Evolutionary conservation across 208 protist species (phyloP), one percentile per base, ranked within the genome.

Genomic region (Crithidia thermophila): DNA sequence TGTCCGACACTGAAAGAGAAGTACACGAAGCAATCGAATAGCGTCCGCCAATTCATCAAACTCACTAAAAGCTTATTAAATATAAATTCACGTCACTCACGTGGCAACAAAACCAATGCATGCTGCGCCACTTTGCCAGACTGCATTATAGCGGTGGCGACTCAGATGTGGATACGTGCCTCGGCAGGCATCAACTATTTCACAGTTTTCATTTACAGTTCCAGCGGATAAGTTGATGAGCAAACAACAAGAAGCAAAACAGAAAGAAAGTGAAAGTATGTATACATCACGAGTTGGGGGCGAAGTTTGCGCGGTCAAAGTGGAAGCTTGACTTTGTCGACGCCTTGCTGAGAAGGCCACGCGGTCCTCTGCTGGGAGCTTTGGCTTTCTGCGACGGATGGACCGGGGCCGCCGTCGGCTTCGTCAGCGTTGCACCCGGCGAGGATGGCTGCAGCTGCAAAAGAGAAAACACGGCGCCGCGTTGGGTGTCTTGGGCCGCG

Each of bases 251-350:
- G 18, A 18, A 10, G 18, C 6, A 10, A 20, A 46, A 21, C 14
- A 40, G 21, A 37, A 59, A 20, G 42, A 50, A 37, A 60, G 20
- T 13, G 18, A 40, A 51, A 59, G 50, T 40, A 20, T 55, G 58
- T 55, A 28, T 62, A 7, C 16, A 56, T 72, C 53, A 37, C 31
- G 18, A 57, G 11, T 63, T 13, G 16, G 28, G 14, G 20, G 52
- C 50, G 49, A 82, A 82, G 0, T 50, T 59, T 0, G 58, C 76
- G 27, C 51, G 40, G 34, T 82, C 61, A 11, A 82, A 82, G 56
- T 82, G 76, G 30, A 47, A 77, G 58, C 76, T 82, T 9, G 69
- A 77, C 1, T 28, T 20, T 13, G 40, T 20, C 10, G 43, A 8
- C 5, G 21, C 30, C 3, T 5, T 16, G 4, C 43, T 28, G 21